phyloP scores from a whole-genome alignment of 768 basidiomycete species.

The Mrakia gelida region DNA sequence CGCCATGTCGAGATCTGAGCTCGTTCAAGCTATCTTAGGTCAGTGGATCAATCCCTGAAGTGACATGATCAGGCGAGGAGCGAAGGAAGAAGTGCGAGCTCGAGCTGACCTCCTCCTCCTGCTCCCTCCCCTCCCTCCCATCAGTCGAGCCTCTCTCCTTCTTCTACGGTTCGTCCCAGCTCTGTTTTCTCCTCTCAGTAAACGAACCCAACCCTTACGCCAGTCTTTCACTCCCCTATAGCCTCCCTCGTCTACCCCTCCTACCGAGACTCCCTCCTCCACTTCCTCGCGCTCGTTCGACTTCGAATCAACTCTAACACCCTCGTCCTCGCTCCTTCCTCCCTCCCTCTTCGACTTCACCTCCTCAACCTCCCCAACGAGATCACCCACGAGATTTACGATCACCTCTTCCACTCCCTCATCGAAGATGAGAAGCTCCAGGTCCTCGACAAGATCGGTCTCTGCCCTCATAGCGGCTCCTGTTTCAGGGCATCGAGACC shows the following conservation, averaged over 20 bases:
- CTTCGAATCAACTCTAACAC: neutral
- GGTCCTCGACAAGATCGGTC: neutral
- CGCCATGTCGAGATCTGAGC: too few species aligned
- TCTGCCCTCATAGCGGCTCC: neutral
- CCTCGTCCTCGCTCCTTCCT: neutral
- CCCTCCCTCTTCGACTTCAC: neutral
- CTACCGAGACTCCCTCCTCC: neutral
- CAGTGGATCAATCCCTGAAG: too few species aligned
- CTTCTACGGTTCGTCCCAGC: neutral
- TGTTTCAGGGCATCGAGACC: too few species aligned
- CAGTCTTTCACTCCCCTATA: neutral
- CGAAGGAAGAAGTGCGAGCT: neutral
- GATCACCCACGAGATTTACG: neutral
- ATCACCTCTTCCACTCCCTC: neutral
- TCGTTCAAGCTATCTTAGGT: too few species aligned
- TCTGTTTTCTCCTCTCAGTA: neutral
- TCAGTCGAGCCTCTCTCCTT: neutral
- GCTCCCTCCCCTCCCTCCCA: too few species aligned
- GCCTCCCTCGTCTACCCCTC: neutral
- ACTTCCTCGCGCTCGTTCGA: neutral
- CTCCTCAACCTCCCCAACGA: neutral
- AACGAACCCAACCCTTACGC: neutral
- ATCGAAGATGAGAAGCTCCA: neutral
- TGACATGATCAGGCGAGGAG: neutral
- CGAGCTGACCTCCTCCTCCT: neutral